These are phyloP conservation scores for Spiromastix sp. DNA, from an alignment of 2,329 filamentous ascomycete genomes.

Conservation along the genomic window DNA sequence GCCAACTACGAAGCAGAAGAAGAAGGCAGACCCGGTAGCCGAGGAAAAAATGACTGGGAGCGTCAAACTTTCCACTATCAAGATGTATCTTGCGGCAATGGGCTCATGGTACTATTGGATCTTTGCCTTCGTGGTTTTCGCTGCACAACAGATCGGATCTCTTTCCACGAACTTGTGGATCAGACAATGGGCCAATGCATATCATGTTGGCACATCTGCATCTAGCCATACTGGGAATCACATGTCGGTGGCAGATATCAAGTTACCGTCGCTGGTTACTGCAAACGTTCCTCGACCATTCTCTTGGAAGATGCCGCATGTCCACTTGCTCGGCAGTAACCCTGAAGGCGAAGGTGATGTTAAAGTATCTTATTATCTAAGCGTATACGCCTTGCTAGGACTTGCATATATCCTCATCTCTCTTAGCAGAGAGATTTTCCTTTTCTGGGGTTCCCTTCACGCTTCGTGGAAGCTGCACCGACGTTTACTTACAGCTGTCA, in stretches of 20 bases:
- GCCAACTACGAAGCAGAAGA: slow-evolving; percentile 23
- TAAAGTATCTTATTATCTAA: slow-evolving; percentile 73
- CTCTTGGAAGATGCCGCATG: slow-evolving; percentile 19
- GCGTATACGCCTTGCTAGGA: slow-evolving; percentile 72
- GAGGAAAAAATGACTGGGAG: slow-evolving; percentile 78
- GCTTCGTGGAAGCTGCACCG: slow-evolving; percentile 80
- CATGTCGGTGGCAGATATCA: slow-evolving; percentile 30
- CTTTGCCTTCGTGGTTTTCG: slow-evolving; percentile 63
- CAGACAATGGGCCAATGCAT: slow-evolving; percentile 87
- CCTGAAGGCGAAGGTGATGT: slow-evolving; percentile 41
- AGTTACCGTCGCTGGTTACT: slow-evolving; percentile 27
- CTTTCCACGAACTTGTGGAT: slow-evolving; percentile 94
- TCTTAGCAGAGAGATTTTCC: slow-evolving; percentile 69
- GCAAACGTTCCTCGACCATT: slow-evolving; percentile 26
- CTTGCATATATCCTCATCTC: slow-evolving; percentile 69
- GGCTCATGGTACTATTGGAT: slow-evolving; percentile 96
- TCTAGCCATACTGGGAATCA: slow-evolving; percentile 27
- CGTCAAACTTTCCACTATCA: slow-evolving; percentile 78
- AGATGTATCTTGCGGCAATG: slow-evolving; percentile 81
- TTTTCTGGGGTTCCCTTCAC: slow-evolving; percentile 84
- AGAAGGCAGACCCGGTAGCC: slow-evolving; percentile 34
- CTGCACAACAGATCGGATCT: slow-evolving; percentile 70
- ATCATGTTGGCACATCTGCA: slow-evolving; percentile 42
- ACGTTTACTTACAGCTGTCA: slow-evolving; percentile 64
- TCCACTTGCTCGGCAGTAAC: slow-evolving; percentile 14